Evolutionary conservation across 1,139 yeast genomes (phyloP).

Genomic region (Pneumocystis oryctolagi): DNA sequence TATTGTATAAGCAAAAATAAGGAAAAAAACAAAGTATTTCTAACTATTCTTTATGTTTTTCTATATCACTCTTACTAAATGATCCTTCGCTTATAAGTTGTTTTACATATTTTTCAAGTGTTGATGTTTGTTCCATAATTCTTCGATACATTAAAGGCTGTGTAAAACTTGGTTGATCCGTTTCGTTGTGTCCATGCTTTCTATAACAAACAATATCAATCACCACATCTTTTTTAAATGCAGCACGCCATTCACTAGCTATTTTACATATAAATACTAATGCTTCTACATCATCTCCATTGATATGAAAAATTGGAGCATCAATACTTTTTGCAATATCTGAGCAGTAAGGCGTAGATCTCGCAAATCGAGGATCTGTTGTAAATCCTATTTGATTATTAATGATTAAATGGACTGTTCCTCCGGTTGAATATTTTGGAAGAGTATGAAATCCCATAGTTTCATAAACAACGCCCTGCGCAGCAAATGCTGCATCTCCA

Average conservation of each 20-base stretch:
- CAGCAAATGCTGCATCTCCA: slow-evolving; percentile 99
- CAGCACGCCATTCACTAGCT: slow-evolving; percentile 98
- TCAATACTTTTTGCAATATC: slow-evolving; percentile 93
- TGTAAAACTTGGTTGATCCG: slow-evolving; percentile 97
- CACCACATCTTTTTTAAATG: slow-evolving; percentile 89
- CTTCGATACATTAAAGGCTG: slow-evolving; percentile 94
- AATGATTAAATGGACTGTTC: slow-evolving; percentile 88
- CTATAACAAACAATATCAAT: slow-evolving; percentile 97
- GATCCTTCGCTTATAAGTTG: slow-evolving; percentile 74
- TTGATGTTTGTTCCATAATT: slow-evolving; percentile 78
- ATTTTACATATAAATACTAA: slow-evolving; percentile 79
- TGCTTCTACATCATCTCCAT: slow-evolving; percentile 95
- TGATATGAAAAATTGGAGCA: slow-evolving; percentile 98
- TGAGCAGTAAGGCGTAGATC: slow-evolving; percentile 96
- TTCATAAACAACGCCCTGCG: slow-evolving; percentile 97
- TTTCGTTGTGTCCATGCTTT: slow-evolving; percentile 97
- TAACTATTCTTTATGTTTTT: slow-evolving; percentile 85
- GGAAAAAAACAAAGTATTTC: not conserved
- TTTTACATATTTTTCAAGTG: slow-evolving; percentile 69
- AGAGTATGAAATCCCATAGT: slow-evolving; percentile 87
- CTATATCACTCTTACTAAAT: slow-evolving; percentile 77
- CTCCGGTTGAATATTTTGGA: slow-evolving; percentile 96
- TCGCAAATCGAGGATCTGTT: slow-evolving; percentile 92
- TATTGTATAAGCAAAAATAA: not conserved
- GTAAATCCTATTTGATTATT: slow-evolving; percentile 99